Evolutionary conservation across 306 rosid genomes (phyloP).

Genomic region (Vigna mungo): DNA sequence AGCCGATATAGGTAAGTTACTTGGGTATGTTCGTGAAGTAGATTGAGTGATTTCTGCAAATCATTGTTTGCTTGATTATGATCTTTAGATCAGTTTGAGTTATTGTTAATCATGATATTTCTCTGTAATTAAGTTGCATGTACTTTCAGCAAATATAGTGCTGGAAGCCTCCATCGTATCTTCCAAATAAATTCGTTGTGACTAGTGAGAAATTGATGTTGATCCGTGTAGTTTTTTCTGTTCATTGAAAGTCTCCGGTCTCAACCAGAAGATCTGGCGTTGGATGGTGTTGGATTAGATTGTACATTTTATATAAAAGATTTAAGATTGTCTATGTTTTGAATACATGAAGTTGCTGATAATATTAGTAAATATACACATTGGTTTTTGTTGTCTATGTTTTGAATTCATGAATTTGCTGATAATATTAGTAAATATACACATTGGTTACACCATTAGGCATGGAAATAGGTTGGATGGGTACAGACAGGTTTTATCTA

Average conservation of each 20-base stretch:
- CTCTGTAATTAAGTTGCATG: not conserved
- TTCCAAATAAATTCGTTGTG: not conserved
- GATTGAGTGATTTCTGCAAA: conserved; percentile 7
- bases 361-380: not conserved
- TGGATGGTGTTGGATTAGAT: not conserved
- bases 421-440: not conserved
- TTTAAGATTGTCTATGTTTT: not conserved
- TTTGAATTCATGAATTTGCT: not conserved
- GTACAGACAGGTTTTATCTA: no score
- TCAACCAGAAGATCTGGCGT: not conserved
- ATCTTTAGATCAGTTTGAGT: not conserved
- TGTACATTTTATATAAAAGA: not conserved
- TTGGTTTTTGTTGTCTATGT: not conserved
- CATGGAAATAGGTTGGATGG: no score
- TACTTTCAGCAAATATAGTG: not conserved
- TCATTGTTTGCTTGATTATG: not conserved
- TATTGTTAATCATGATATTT: not conserved
- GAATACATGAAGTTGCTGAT: not conserved
- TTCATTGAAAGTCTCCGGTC: not conserved
- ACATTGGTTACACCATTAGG: not conserved
- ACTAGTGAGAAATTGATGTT: not conserved
- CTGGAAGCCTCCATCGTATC: not conserved
- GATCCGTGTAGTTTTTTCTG: not conserved
- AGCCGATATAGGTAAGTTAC: not conserved
- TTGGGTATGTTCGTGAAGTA: not conserved